phyloP scores from a whole-genome alignment of 768 basidiomycete species.

The Kwoniella dendrophila region DNA sequence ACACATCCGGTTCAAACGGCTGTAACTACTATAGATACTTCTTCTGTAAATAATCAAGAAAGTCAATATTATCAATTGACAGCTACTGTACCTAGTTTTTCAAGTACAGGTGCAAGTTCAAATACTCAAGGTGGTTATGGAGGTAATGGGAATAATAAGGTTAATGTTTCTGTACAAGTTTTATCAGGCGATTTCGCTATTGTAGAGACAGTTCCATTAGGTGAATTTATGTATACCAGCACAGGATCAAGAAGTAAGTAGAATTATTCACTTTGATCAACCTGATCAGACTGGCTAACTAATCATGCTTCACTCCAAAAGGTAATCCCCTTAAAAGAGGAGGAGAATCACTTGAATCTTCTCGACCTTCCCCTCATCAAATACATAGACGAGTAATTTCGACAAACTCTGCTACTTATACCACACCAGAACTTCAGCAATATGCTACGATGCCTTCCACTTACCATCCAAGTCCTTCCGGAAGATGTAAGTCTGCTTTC shows the following conservation, averaged over 20 bases:
- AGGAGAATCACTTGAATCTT: conserved; percentile 40
- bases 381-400: conserved; percentile 62
- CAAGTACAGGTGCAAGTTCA: conserved; percentile 59
- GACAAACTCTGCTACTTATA: conserved; percentile 16
- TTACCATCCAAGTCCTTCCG: conserved; percentile 28
- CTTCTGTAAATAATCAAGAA: conserved; percentile 67
- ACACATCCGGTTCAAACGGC: conserved; percentile 68
- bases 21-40: conserved; percentile 63
- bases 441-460: conserved; percentile 26
- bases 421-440: conserved; percentile 32
- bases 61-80: conserved; percentile 53
- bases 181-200: conserved; percentile 34
- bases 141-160: conserved; percentile 31
- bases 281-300: too few relatives aligned
- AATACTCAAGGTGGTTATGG: too few relatives aligned
- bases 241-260: conserved; percentile 29
- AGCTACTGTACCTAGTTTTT: conserved; percentile 35
- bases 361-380: conserved; percentile 32
- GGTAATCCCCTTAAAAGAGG: conserved; percentile 38
- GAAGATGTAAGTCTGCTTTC: conserved; percentile 22
- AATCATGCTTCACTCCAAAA: too few relatives aligned
- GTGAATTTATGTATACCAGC: conserved; percentile 36
- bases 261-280: conserved; percentile 10
- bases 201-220: conserved; percentile 35
- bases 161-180: conserved; percentile 44